Evolutionary conservation across 2,329 filamentous ascomycete species (phyloP).

Genomic region (Zelopaecilomyces penicillatus): DNA sequence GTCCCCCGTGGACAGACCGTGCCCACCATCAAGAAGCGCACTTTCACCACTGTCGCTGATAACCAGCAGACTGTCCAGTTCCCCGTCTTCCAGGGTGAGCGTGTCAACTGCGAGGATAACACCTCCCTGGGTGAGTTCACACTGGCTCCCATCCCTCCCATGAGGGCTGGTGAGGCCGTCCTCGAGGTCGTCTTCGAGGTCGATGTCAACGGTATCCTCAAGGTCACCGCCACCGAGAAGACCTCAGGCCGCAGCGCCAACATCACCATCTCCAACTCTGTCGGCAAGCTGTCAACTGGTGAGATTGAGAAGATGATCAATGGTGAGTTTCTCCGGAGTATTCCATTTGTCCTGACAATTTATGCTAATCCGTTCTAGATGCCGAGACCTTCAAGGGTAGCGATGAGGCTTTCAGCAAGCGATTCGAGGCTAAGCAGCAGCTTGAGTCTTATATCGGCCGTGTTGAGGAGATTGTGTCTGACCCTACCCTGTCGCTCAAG

Average conservation of each 20-base stretch:
- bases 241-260: constrained; percentile 95
- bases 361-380: constrained; percentile 37
- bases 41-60: constrained; percentile 80
- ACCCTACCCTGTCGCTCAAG: constrained; percentile 92
- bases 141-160: constrained; percentile 74
- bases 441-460: constrained; percentile 98
- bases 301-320: constrained; percentile 99
- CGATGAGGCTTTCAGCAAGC: constrained; percentile 98
- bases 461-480: constrained; percentile 97
- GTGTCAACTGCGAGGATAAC: constrained; percentile 97
- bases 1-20: constrained; percentile 72
- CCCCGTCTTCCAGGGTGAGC: constrained; percentile 91
- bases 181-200: constrained; percentile 99
- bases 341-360: background rate
- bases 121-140: constrained; percentile 97
- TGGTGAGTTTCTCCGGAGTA: constrained; percentile 39
- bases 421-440: constrained; percentile 97
- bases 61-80: constrained; percentile 66
- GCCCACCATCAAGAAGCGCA: constrained; percentile 74
- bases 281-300: constrained; percentile 87
- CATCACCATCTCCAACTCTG: constrained; percentile 99
- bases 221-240: constrained; percentile 99
- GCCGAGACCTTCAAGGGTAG: constrained; percentile 98
- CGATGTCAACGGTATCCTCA: constrained; percentile 99
- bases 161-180: constrained; percentile 92